A percentile compares a stretch with the other conserved stretches of the same genome.
phyloP scores from a whole-genome alignment of 1,284 basidiomycete species.

The Cutaneotrichosporon sp. region DNA sequence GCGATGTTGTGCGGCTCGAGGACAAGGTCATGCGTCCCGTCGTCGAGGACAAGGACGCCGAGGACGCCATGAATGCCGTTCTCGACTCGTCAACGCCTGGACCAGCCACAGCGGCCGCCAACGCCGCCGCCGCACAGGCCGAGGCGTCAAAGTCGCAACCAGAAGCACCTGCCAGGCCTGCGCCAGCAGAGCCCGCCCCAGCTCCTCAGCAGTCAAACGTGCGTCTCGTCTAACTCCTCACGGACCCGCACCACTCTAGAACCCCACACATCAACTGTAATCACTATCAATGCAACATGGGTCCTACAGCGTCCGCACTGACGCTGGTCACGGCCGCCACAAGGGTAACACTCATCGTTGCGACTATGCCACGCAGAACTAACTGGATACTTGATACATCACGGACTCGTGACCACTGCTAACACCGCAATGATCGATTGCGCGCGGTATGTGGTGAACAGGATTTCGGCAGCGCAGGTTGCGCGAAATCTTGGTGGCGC shows the following conservation, averaged over 20 bases:
- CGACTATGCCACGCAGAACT: no score
- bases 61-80: neutral
- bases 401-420: no score
- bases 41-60: neutral
- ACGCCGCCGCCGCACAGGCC: neutral
- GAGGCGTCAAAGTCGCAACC: neutral
- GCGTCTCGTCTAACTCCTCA: neutral
- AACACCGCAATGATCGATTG: no score
- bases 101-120: neutral
- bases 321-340: no score
- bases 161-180: neutral
- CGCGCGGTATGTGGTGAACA: no score
- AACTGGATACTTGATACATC: no score
- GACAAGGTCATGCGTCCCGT: constrained; percentile 19
- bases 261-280: neutral
- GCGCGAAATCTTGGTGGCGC: no score
- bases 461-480: no score
- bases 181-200: neutral
- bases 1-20: constrained; percentile 39
- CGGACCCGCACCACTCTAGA: neutral
- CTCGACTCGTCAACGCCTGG: neutral
- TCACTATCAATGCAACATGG: neutral
- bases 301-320: neutral
- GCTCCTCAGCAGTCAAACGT: neutral
- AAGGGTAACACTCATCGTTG: no score